Evolutionary conservation across 306 rosid species (phyloP).

Genomic region (Cucumis cinereus): DNA sequence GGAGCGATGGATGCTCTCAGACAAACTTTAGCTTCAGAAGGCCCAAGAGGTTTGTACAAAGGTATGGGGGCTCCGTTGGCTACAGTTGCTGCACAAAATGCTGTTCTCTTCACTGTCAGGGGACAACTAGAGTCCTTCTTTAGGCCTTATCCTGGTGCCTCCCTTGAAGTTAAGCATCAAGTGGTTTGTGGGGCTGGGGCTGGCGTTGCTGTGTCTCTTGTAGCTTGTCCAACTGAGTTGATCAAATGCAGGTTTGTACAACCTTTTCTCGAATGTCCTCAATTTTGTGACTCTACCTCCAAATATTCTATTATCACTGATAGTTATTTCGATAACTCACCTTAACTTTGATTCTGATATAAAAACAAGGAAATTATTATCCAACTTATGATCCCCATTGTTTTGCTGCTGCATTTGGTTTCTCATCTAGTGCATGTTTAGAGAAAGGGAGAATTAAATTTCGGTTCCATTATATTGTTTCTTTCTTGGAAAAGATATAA

Average conservation of each 20-base stretch:
- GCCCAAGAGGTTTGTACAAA: slow-evolving; percentile 77
- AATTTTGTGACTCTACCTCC: neutral
- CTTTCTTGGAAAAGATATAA: too few species aligned
- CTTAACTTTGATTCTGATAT: neutral
- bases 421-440: neutral
- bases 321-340: neutral
- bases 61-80: slow-evolving; percentile 99
- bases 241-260: slow-evolving; percentile 78
- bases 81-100: slow-evolving; percentile 89
- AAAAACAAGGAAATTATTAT: too few species aligned
- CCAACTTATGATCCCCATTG: neutral
- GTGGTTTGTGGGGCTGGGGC: slow-evolving; percentile 80
- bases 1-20: slow-evolving; percentile 91
- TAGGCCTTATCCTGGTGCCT: slow-evolving; percentile 63
- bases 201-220: slow-evolving; percentile 79
- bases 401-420: neutral
- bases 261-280: neutral
- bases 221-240: slow-evolving; percentile 92
- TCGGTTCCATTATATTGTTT: too few species aligned
- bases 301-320: neutral
- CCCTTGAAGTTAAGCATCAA: slow-evolving; percentile 64
- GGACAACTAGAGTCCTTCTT: slow-evolving; percentile 74
- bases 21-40: slow-evolving; percentile 88
- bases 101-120: slow-evolving; percentile 78
- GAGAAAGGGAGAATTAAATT: neutral